Evolutionary conservation across 129 eudicot genomes (phyloP).

Genomic region (Flaveria sonorensis): DNA sequence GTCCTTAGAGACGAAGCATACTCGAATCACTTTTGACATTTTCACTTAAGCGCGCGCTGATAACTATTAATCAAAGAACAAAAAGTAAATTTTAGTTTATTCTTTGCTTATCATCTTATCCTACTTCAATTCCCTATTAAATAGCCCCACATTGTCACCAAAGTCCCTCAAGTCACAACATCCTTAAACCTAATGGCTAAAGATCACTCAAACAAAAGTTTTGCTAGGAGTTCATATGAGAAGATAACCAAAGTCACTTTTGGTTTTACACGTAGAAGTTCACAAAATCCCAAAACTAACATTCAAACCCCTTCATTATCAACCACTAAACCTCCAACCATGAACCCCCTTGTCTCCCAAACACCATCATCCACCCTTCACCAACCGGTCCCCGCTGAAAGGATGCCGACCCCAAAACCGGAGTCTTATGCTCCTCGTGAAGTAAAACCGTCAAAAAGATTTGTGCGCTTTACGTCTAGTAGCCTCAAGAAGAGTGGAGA

Average conservation of each 20-base stretch:
- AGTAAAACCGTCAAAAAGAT: conserved; percentile 29
- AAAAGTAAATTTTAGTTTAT: neutral
- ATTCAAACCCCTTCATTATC: conserved; percentile 22
- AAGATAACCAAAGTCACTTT: conserved; percentile 40
- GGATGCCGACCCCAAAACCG: neutral
- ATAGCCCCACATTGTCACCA: conserved; percentile 22
- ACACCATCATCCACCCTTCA: neutral
- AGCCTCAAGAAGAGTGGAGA: conserved; percentile 24
- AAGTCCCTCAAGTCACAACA: conserved; percentile 5
- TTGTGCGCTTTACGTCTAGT: conserved; percentile 35
- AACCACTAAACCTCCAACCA: conserved; percentile 21
- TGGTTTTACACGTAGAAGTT: conserved; percentile 27
- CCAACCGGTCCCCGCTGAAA: conserved; percentile 13
- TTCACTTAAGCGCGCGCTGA: neutral
- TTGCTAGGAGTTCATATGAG: conserved; percentile 40
- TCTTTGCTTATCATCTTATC: neutral
- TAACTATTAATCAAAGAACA: neutral
- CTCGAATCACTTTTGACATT: conserved; percentile 1
- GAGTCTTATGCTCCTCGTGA: conserved; percentile 28
- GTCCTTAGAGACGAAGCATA: neutral
- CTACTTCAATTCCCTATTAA: conserved; percentile 22
- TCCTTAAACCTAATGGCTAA: conserved; percentile 39
- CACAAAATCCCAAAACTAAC: conserved; percentile 29
- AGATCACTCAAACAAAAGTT: conserved; percentile 38
- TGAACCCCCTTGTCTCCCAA: conserved; percentile 12